Evolutionary conservation across 73 alveolate species (phyloP), one percentile per base, ranked within the genome.

Genomic region (Tetrahymena thermophila): DNA sequence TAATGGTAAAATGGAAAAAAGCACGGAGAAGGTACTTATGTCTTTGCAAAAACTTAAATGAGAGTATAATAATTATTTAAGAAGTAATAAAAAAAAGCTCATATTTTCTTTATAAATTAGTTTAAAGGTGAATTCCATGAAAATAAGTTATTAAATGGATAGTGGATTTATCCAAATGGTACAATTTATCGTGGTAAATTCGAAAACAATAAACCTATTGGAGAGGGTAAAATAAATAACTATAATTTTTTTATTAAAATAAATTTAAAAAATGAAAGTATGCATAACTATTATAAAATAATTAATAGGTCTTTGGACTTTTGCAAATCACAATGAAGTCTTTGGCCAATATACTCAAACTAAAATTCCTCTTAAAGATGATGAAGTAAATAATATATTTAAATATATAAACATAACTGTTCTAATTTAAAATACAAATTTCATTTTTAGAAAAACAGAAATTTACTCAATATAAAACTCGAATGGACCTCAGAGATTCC

Each of bases 91-190:
- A 9, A 19, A 31, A 19, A 8, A n/a, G n/a, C n/a, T 0, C 31
- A 19, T 8, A 71, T 71, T 31, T 71, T n/a, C 17, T 31, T 56
- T 25, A 4, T 44, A 19, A 94, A 42, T 35, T 42, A 96, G 96
- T 94, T 98, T 43, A 97, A 95, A 34, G 99, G 99, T 15, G 97
- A 96, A 89, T 99, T 99, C 99, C 95, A 97, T 40, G 98, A 97
- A 94, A 96, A 98, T 28, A 96, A 95, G 94, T 44, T 98, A 31
- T 94, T 93, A 28, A 83, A 94, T 15, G 99, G 99, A 8, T 96
- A 96, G 94, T 98, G 99, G 99, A 96, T 96, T 21, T 97, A 97
- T 50, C 99, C 99, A 8, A 99, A 98, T 96, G 99, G 99, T 21
- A 98, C 98, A 84, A 96, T 93, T 94, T 99, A 97, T 94, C 99